Evolutionary conservation across 306 rosid species (phyloP), one percentile per base, ranked within the genome.

Genomic region (Comarum palustre): DNA sequence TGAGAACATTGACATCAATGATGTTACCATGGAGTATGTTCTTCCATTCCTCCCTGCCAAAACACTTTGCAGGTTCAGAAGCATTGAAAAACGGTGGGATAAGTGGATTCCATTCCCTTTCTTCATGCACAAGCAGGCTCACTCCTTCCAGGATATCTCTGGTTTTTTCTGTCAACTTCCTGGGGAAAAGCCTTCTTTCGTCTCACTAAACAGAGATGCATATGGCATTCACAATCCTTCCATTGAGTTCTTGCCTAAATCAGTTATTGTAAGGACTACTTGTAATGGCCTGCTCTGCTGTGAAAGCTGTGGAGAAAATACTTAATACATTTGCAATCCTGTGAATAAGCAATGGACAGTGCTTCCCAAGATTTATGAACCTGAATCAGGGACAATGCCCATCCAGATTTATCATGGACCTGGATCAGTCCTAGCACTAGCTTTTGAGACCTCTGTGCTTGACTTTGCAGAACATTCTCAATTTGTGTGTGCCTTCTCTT

Each of bases 21-120:
- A 80, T 20, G 54, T 34, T 5, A 20, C 78, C 17, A 42, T 6
- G 73, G 64, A 50, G 66, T 65, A 39, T 15, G 79, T 65, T 58
- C 81, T 85, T 67, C 79, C 69, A 0, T 77, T 62, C 8, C 57
- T 85, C 27, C 89, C 85, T 19, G 86, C 89, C 13, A 85, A 85
- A 80, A 36, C 81, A 52, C 61, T 82, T 0, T 77, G 61, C 59
- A 77, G 79, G 75, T 82, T 80, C 75, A 85, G 75, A 82, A 9
- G 36, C 6, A 85, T 85, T 19, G 58, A 67, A 32, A 80, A 72
- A 54, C 11, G 22, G 15, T 85, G 89, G 89, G 57, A 85, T 46
- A 2, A 42, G 32, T 73, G 80, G 83, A 77, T 85, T 16, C 47
- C 39, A 2, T 14, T 8, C 9, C 81, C 75, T 22, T 74, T 85